Evolutionary conservation across 2,329 filamentous ascomycete genomes (phyloP).

Genomic region (Chrysoporthe deuterocubensis): DNA sequence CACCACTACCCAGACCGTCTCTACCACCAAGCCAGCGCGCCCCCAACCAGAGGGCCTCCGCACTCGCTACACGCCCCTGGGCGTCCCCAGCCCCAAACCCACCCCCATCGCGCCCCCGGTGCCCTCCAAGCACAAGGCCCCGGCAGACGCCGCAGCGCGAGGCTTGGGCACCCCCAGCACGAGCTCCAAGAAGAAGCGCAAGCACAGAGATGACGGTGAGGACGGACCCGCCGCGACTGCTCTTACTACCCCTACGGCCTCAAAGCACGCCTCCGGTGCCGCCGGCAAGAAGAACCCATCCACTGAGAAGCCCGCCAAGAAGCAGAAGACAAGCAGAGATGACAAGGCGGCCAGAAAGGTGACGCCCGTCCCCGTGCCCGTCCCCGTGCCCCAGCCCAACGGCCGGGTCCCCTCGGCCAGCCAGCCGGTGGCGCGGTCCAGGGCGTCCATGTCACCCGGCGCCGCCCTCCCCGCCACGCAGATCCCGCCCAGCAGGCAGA

Average conservation of each 20-base stretch:
- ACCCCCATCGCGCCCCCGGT: constrained; percentile 19
- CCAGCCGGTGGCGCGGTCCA: constrained; percentile 6
- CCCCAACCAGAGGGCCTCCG: constrained; percentile 70
- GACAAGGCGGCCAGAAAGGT: constrained; percentile 16
- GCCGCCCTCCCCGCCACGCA: constrained; percentile 21
- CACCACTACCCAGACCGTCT: constrained; percentile 44
- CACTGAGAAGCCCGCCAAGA: constrained; percentile 28
- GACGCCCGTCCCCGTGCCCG: constrained; percentile 28
- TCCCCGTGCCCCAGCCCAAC: constrained; percentile 24
- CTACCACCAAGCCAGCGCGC: constrained; percentile 56
- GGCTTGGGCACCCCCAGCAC: constrained; percentile 24
- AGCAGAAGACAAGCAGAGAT: constrained; percentile 27
- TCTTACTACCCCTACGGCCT: constrained; percentile 17
- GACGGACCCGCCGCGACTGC: constrained; percentile 22
- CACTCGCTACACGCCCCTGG: constrained; percentile 70
- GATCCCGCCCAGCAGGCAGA: constrained; percentile 15
- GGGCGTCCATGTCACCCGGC: constrained; percentile 21
- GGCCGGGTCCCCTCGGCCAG: constrained; percentile 26
- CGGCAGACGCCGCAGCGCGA: constrained; percentile 19
- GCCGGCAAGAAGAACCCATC: constrained; percentile 26
- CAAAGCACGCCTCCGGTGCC: constrained; percentile 20
- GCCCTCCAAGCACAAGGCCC: constrained; percentile 18
- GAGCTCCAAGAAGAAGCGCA: constrained; percentile 45
- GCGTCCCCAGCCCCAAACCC: constrained; percentile 45
- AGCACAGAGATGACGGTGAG: constrained; percentile 40